phyloP scores from a whole-genome alignment of 2,329 filamentous ascomycete genomes.

The Stachybotrys chlorohalonatus region DNA sequence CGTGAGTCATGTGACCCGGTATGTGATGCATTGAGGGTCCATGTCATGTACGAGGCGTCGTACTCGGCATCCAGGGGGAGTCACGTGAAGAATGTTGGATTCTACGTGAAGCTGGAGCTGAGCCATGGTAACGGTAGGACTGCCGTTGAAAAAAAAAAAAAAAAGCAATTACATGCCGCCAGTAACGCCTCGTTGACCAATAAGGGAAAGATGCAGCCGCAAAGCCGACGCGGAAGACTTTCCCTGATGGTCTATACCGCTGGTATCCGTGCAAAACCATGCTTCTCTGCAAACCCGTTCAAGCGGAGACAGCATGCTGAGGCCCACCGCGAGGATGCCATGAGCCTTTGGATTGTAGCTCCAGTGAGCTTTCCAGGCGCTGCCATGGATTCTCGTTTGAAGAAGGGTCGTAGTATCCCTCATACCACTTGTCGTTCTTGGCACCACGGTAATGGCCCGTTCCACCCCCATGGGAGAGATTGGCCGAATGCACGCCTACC shows the following conservation, averaged over 20 bases:
- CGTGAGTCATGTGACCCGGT: conserved; percentile 11
- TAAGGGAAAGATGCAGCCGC: too few species aligned
- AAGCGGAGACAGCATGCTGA: not conserved
- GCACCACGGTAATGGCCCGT: not conserved
- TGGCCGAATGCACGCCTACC: not conserved
- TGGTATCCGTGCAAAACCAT: not conserved
- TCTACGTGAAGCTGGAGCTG: not conserved
- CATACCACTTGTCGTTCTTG: conserved; percentile 41
- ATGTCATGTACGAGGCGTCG: conserved; percentile 3
- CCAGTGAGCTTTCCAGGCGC: conserved; percentile 37
- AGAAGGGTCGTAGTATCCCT: conserved; percentile 58
- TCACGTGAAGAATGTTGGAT: conserved; percentile 12
- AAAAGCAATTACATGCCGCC: too few species aligned
- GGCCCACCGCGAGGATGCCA: conserved; percentile 28
- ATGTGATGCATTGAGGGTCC: conserved; percentile 5
- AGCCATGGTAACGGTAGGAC: too few species aligned
- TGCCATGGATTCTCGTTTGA: conserved; percentile 70
- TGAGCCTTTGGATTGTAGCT: conserved; percentile 31
- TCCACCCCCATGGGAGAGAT: not conserved
- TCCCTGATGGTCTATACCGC: not conserved
- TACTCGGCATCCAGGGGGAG: not conserved
- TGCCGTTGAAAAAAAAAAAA: too few species aligned
- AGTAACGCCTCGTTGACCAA: too few species aligned
- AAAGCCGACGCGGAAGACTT: too few species aligned
- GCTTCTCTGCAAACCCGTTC: not conserved